phyloP scores from a whole-genome alignment of 2,329 filamentous ascomycete genomes.

The Aspergillus hiratsukae region DNA sequence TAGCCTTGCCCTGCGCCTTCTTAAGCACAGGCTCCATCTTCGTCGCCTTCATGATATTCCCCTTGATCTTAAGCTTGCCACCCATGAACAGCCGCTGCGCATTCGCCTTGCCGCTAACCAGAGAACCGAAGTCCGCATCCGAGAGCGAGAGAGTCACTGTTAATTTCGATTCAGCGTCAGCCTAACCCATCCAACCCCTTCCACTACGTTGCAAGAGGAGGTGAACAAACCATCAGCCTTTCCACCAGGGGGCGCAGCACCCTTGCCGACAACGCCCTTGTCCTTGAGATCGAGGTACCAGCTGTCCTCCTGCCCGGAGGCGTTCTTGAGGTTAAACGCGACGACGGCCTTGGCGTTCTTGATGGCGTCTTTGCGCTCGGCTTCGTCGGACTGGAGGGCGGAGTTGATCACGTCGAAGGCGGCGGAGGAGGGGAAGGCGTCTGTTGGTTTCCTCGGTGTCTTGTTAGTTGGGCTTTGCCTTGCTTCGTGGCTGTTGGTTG shows the following conservation, averaged over 20 bases:
- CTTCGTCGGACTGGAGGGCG: constrained; percentile 63
- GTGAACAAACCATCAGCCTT: constrained; percentile 71
- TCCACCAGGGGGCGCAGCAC: constrained; percentile 60
- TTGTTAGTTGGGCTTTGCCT: neutral
- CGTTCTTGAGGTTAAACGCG: constrained; percentile 89
- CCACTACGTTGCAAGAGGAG: neutral
- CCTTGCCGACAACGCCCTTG: constrained; percentile 75
- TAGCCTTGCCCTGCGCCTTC: constrained; percentile 79
- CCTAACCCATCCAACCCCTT: neutral
- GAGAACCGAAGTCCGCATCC: constrained; percentile 79
- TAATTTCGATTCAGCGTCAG: too few species aligned
- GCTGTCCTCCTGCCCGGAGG: constrained; percentile 68
- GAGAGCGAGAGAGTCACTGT: constrained; percentile 79
- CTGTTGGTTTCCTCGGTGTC: constrained; percentile 40
- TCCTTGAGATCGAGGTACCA: constrained; percentile 98
- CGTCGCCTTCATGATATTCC: constrained; percentile 95
- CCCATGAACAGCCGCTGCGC: constrained; percentile 95
- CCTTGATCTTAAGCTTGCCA: constrained; percentile 98
- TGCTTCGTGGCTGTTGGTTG: neutral
- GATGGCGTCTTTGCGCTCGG: constrained; percentile 79
- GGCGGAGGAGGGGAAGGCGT: constrained; percentile 80
- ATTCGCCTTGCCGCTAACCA: constrained; percentile 83
- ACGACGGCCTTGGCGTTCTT: constrained; percentile 85
- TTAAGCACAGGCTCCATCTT: constrained; percentile 91
- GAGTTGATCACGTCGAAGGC: constrained; percentile 86